Conservation (phyloP, 768 basidiomycete species). For the Astraeus odoratus region DNA sequence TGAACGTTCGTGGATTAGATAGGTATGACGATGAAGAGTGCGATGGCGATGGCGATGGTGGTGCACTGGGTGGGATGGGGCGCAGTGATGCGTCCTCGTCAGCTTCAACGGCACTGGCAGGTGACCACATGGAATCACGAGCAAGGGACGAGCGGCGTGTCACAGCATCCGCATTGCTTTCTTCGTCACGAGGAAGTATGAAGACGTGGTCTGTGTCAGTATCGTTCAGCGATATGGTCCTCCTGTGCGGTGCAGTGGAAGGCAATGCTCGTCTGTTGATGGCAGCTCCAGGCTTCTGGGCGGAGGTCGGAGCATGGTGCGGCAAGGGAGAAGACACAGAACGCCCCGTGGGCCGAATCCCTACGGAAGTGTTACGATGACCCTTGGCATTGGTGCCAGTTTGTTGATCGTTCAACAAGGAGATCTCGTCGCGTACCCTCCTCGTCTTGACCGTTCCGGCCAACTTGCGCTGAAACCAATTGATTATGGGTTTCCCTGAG, state of each 20-base stretch:
- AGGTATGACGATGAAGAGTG: conserved; percentile 79
- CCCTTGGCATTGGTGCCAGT: conserved; percentile 10
- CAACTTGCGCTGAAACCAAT: conserved; percentile 86
- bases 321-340: conserved; percentile 25
- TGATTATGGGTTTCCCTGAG: conserved; percentile 79
- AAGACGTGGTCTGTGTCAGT: conserved; percentile 38
- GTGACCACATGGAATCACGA: conserved; percentile 75
- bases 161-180: conserved; percentile 41
- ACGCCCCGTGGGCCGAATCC: conserved; percentile 18
- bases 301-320: conserved; percentile 10
- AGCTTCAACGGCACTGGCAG: conserved; percentile 68
- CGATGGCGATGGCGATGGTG: conserved; percentile 82
- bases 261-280: conserved; percentile 15
- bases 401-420: conserved; percentile 7
- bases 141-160: conserved; percentile 52
- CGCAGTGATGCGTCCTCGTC: conserved; percentile 93
- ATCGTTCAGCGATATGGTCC: conserved; percentile 61
- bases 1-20: conserved; percentile 74
- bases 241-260: conserved; percentile 33
- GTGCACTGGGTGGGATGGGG: conserved; percentile 81
- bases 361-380: conserved; percentile 7
- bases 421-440: conserved; percentile 34
- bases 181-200: conserved; percentile 25
- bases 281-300: conserved; percentile 21
- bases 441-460: conserved; percentile 59